Conservation (phyloP, 139 green algal genomes). For the Diplosphaera chodatii region DNA sequence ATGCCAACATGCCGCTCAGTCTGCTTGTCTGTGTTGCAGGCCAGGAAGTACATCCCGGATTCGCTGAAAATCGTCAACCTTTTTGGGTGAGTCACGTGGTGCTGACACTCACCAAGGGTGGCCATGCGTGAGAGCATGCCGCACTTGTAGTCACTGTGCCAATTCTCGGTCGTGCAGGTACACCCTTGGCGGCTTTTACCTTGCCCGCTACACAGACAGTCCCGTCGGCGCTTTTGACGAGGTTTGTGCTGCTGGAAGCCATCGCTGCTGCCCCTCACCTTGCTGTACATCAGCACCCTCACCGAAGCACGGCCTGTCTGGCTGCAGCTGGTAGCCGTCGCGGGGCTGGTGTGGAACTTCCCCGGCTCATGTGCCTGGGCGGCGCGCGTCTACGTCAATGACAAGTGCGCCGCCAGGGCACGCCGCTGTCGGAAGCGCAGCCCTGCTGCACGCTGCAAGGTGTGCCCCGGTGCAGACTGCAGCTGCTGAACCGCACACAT, state of each 20-base stretch:
- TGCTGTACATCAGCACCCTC: no score
- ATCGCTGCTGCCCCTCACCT: no score
- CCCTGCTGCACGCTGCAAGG: no score
- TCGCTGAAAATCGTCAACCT: constrained; percentile 78
- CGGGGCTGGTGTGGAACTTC: constrained; percentile 89
- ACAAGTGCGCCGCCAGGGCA: constrained; percentile 55
- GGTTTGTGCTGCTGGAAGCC: constrained; percentile 32
- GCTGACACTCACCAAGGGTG: no score
- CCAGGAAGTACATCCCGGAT: constrained; percentile 69
- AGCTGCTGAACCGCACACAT: no score
- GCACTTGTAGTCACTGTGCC: not conserved
- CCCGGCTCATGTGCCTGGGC: constrained; percentile 94
- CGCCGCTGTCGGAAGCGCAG: no score
- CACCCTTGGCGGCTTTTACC: constrained; percentile 91
- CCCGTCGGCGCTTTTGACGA: constrained; percentile 89
- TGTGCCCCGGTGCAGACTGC: no score
- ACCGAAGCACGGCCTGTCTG: no score
- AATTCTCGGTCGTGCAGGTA: constrained; percentile 37
- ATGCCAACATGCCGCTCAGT: no score
- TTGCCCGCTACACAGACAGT: constrained; percentile 84
- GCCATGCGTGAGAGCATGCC: no score
- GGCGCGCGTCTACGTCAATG: constrained; percentile 80
- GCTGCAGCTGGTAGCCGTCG: constrained; percentile 69
- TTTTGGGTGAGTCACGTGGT: constrained; percentile 78
- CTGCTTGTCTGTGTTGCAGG: no score